These are phyloP conservation scores for Sugiyamaella grinbergsii DNA, from an alignment of 1,139 yeast species.

Conservation along the genomic window DNA sequence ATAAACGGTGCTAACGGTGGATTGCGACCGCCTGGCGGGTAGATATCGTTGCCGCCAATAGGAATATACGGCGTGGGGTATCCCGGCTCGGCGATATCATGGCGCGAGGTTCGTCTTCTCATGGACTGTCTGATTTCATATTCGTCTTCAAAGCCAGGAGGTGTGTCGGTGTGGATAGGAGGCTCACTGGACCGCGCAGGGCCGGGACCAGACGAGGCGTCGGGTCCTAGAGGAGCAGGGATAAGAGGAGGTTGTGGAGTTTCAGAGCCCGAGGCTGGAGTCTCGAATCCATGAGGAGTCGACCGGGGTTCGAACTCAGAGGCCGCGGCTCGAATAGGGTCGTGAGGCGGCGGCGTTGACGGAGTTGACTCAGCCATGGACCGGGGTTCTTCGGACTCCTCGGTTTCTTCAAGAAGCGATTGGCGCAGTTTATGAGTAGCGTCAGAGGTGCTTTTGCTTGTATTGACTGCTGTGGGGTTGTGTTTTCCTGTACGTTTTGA, in stretches of 20 bases:
- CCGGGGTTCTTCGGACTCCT: constrained; percentile 1
- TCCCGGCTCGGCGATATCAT: constrained; percentile 24
- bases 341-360: constrained; percentile 15
- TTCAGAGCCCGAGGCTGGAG: constrained; percentile 24
- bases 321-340: constrained; percentile 15
- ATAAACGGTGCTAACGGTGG: constrained; percentile 38
- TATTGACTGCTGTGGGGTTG: neutral
- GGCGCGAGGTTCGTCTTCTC: constrained; percentile 21
- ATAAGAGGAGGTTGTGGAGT: constrained; percentile 14
- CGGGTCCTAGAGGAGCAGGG: constrained; percentile 8
- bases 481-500: neutral
- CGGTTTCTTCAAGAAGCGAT: neutral
- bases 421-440: constrained; percentile 1
- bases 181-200: neutral
- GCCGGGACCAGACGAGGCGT: neutral
- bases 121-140: constrained; percentile 44
- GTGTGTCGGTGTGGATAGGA: constrained; percentile 38
- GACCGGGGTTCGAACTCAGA: constrained; percentile 11
- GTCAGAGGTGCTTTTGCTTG: neutral
- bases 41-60: constrained; percentile 46
- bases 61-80: constrained; percentile 27
- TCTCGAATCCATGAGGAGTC: constrained; percentile 23
- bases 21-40: constrained; percentile 46
- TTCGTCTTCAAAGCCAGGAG: constrained; percentile 63
- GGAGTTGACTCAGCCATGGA: constrained; percentile 7